phyloP scores from a whole-genome alignment of 768 basidiomycete genomes.

The Trametes meyenii region DNA sequence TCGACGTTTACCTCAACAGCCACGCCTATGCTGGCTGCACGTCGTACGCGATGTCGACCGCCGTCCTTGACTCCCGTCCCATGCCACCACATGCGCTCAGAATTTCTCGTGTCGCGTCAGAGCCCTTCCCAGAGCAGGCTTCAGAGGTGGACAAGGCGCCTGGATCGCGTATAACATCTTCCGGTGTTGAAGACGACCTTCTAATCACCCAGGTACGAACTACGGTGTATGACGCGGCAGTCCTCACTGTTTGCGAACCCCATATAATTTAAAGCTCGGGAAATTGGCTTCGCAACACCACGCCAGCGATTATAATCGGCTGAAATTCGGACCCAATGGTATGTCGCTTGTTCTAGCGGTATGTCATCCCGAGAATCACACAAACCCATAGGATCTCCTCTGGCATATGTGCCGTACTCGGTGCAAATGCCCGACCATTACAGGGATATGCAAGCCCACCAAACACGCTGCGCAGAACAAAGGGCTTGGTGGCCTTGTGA shows the following conservation, averaged over 20 bases:
- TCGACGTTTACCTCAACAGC: not conserved
- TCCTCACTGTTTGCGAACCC: not conserved
- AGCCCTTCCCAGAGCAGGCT: not conserved
- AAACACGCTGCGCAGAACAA: conserved; percentile 42
- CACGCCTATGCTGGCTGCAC: conserved; percentile 1
- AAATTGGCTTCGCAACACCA: conserved; percentile 77
- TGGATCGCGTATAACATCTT: not conserved
- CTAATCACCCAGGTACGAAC: conserved; percentile 16
- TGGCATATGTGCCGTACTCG: conserved; percentile 64
- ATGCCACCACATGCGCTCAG: not conserved
- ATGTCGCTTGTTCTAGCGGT: conserved; percentile 26
- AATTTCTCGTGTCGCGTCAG: conserved; percentile 17
- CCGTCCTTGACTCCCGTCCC: not conserved
- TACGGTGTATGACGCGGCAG: not conserved
- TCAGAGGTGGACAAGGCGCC: not conserved
- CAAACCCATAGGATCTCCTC: conserved; percentile 50
- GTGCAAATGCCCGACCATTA: conserved; percentile 63
- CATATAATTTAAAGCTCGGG: conserved; percentile 43
- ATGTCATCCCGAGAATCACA: not conserved
- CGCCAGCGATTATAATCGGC: conserved; percentile 65
- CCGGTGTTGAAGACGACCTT: not conserved
- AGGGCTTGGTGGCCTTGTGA: conserved; percentile 51
- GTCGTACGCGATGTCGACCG: conserved; percentile 5
- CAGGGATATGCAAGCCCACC: conserved; percentile 53
- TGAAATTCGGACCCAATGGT: conserved; percentile 59